Conservation (phyloP, 2,329 filamentous ascomycete species). For the Cercospora sp. region DNA sequence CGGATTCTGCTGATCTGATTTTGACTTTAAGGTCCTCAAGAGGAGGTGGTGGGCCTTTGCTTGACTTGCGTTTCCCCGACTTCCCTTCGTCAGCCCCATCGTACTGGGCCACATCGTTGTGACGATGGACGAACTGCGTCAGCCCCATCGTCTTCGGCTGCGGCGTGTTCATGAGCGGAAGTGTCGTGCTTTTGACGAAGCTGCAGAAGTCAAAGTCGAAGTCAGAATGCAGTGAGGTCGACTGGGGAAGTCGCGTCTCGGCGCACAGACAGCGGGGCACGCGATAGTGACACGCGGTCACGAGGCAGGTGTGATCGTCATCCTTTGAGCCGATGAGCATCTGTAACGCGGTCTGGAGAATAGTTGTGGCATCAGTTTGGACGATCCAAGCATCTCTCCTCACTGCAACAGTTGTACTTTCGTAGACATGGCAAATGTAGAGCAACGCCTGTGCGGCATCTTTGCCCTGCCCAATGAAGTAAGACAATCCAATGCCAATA, state of each 20-base stretch:
- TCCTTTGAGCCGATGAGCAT: slow-evolving; percentile 7
- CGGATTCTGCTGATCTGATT: no score
- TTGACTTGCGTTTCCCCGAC: neutral
- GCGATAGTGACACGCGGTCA: slow-evolving; percentile 6
- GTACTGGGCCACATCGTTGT: slow-evolving; percentile 3
- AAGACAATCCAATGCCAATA: slow-evolving; percentile 1
- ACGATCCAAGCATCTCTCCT: neutral
- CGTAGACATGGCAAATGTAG: slow-evolving; percentile 15
- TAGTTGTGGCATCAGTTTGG: neutral
- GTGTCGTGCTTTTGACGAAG: neutral
- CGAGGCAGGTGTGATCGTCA: slow-evolving; percentile 7
- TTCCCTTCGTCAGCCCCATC: slow-evolving; percentile 7
- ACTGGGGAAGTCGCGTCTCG: neutral
- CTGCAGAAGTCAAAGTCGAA: neutral
- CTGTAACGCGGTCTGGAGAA: neutral
- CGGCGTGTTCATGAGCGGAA: neutral
- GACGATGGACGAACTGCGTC: slow-evolving; percentile 14
- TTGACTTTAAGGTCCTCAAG: no score
- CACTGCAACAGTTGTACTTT: neutral
- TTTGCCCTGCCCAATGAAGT: slow-evolving; percentile 39
- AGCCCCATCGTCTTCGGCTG: neutral
- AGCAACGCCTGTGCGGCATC: slow-evolving; percentile 25
- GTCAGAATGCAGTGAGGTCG: neutral
- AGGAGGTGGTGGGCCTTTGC: neutral
- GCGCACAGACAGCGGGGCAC: neutral